phyloP scores from a whole-genome alignment of 1,284 basidiomycete species.

The Cryptococcus sp. region DNA sequence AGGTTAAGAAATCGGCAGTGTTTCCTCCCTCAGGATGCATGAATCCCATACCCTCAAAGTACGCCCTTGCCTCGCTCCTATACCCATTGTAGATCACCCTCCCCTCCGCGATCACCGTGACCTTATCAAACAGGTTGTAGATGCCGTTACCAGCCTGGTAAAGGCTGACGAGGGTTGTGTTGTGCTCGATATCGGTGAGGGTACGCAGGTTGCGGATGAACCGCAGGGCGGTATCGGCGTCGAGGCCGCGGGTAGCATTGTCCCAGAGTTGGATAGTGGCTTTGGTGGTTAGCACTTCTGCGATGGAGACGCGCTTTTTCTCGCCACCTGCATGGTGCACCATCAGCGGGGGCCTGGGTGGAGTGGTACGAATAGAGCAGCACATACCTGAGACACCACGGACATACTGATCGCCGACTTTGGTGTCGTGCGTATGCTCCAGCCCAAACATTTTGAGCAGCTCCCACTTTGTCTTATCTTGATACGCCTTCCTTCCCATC shows the following conservation, averaged over 20 bases:
- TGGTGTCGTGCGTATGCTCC: conserved; percentile 67
- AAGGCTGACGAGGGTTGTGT: conserved; percentile 75
- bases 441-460: conserved; percentile 68
- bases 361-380: not conserved
- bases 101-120: conserved; percentile 72
- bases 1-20: conserved; percentile 59
- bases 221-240: conserved; percentile 79
- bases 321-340: conserved; percentile 54
- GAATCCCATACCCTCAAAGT: conserved; percentile 76
- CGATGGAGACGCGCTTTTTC: conserved; percentile 65
- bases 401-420: conserved; percentile 71
- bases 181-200: conserved; percentile 70
- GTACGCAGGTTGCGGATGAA: conserved; percentile 68
- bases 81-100: conserved; percentile 78
- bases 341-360: not conserved
- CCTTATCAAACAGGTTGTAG: conserved; percentile 62
- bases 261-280: conserved; percentile 66
- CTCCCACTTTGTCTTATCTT: conserved; percentile 55
- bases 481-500: conserved; percentile 52
- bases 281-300: conserved; percentile 62
- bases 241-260: conserved; percentile 57
- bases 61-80: conserved; percentile 64
- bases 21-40: conserved; percentile 50
- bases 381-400: conserved; percentile 66
- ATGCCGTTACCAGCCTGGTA: conserved; percentile 72